Conservation (phyloP, 768 basidiomycete species). For the Leucocoprinus birnbaumii region DNA sequence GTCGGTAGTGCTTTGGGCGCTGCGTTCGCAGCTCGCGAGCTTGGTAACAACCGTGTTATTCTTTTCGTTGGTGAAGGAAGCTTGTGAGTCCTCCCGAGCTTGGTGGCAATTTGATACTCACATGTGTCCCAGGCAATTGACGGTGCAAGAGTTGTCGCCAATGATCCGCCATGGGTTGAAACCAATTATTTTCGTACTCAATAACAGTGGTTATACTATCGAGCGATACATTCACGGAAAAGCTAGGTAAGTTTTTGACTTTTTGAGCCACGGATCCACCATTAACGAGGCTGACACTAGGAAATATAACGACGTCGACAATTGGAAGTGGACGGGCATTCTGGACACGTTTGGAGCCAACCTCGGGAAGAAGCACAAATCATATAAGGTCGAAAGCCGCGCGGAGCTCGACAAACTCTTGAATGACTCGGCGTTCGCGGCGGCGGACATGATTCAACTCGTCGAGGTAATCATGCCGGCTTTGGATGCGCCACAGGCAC, state of each 20-base stretch:
- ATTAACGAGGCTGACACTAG: slow-evolving; percentile 26
- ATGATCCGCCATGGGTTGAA: slow-evolving; percentile 73
- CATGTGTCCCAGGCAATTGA: slow-evolving; percentile 51
- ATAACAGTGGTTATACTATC: slow-evolving; percentile 85
- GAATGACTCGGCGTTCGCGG: slow-evolving; percentile 55
- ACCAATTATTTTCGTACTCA: slow-evolving; percentile 83
- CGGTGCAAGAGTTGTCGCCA: slow-evolving; percentile 80
- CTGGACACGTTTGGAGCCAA: slow-evolving; percentile 58
- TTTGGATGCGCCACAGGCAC: slow-evolving; percentile 66
- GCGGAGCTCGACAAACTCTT: slow-evolving; percentile 67
- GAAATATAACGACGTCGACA: slow-evolving; percentile 83
- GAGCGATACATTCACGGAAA: slow-evolving; percentile 76
- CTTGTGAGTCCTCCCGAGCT: slow-evolving; percentile 47
- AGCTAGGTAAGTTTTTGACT: slow-evolving; percentile 34
- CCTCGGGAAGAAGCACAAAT: slow-evolving; percentile 46
- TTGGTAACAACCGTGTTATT: slow-evolving; percentile 61
- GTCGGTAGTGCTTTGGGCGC: slow-evolving; percentile 75
- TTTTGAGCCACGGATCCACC: background rate
- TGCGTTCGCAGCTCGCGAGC: slow-evolving; percentile 74
- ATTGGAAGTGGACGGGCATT: slow-evolving; percentile 75
- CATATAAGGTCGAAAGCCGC: slow-evolving; percentile 68
- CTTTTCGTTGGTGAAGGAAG: slow-evolving; percentile 87
- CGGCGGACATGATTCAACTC: slow-evolving; percentile 66
- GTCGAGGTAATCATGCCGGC: slow-evolving; percentile 79
- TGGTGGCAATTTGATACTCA: slow-evolving; percentile 3